These are phyloP conservation scores for Boletales sp. DNA, from an alignment of 768 basidiomycete species.

Conservation along the genomic window DNA sequence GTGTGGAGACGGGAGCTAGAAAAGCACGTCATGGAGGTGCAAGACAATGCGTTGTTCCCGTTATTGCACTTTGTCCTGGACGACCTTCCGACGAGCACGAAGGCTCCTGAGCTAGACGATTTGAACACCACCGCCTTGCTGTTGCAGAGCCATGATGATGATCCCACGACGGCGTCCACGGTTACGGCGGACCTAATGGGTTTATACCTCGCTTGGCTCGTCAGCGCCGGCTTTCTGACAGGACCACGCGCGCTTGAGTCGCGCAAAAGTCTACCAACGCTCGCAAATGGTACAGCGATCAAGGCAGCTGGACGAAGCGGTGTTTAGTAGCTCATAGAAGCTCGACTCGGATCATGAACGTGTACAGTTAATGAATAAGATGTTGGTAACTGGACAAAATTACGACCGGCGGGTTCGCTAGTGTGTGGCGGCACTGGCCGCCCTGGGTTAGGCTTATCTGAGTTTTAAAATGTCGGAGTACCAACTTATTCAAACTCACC, in stretches of 20 bases:
- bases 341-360: background rate
- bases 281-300: conserved; percentile 38
- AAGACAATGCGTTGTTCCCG: conserved; percentile 97
- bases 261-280: conserved; percentile 46
- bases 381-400: no score
- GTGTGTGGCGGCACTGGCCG: no score
- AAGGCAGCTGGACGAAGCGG: conserved; percentile 74
- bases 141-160: conserved; percentile 37
- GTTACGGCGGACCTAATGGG: conserved; percentile 80
- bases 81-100: conserved; percentile 95
- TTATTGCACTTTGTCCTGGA: conserved; percentile 96
- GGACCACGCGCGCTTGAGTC: conserved; percentile 40
- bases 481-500: no score
- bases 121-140: conserved; percentile 67
- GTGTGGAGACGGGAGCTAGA: conserved; percentile 91
- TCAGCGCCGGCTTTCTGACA: conserved; percentile 79
- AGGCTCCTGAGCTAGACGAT: conserved; percentile 88
- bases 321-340: conserved; percentile 25
- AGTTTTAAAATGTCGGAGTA: no score
- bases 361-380: background rate
- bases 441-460: no score
- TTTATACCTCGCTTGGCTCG: conserved; percentile 88
- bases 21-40: conserved; percentile 89
- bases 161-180: conserved; percentile 41
- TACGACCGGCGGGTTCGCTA: no score